These are phyloP conservation scores for Flaveria robusta DNA, from an alignment of 129 eudicot species.

Conservation along the genomic window DNA sequence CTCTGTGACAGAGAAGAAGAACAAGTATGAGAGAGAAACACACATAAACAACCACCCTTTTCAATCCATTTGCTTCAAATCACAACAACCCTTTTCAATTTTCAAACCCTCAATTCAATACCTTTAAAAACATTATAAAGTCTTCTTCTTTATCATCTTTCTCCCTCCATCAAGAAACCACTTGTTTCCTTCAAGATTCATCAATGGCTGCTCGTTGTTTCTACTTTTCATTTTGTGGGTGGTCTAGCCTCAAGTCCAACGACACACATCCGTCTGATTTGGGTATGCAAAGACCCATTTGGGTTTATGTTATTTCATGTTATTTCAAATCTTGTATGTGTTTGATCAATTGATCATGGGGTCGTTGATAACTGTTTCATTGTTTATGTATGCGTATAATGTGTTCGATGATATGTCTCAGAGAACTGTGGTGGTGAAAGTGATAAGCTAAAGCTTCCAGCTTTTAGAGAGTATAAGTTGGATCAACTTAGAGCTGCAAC, in stretches of 20 bases:
- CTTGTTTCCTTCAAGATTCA: slow-evolving; percentile 1
- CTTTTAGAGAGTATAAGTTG: slow-evolving; percentile 55
- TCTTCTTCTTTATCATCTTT: neutral
- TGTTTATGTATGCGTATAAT: slow-evolving; percentile 4
- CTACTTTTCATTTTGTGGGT: slow-evolving; percentile 55
- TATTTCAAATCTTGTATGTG: neutral
- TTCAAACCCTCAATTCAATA: slow-evolving; percentile 1
- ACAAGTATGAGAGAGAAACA: slow-evolving; percentile 30
- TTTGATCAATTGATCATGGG: neutral
- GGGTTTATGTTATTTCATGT: too few relatives aligned
- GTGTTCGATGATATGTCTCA: slow-evolving; percentile 32
- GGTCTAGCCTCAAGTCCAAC: slow-evolving; percentile 51
- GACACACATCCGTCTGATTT: slow-evolving; percentile 54
- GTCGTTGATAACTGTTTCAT: neutral
- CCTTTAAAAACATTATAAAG: slow-evolving; percentile 24
- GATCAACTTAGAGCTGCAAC: slow-evolving; percentile 74
- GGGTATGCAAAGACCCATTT: slow-evolving; percentile 39
- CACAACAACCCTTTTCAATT: slow-evolving; percentile 8
- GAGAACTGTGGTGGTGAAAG: slow-evolving; percentile 46
- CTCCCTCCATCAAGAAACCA: slow-evolving; percentile 21
- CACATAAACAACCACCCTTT: slow-evolving; percentile 19
- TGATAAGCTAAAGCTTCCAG: slow-evolving; percentile 48
- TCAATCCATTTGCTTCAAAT: slow-evolving; percentile 20
- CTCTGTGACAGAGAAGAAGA: slow-evolving; percentile 22
- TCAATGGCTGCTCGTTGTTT: slow-evolving; percentile 73